These are phyloP conservation scores for Talaromyces albobiverticillius DNA, from an alignment of 2,329 filamentous ascomycete species.

Conservation along the genomic window DNA sequence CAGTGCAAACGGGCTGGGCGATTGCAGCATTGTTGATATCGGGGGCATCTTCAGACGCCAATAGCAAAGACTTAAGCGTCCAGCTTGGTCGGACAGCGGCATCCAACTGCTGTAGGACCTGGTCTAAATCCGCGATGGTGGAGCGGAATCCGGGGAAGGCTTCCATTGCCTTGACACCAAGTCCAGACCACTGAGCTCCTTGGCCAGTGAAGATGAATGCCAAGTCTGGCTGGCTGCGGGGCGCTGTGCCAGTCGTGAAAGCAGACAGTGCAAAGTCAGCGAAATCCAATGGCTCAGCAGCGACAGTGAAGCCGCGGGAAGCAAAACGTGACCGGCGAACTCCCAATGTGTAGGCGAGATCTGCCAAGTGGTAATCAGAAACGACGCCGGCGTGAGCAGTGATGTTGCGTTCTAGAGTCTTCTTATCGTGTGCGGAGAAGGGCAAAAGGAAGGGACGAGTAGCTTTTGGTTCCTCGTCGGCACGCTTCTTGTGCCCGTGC, in stretches of 20 bases:
- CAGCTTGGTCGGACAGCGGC: no score
- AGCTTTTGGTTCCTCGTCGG: neutral
- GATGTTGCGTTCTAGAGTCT: conserved; percentile 6
- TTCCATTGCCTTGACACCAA: conserved; percentile 24
- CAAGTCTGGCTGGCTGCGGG: no score
- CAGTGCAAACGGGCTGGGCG: conserved; percentile 19
- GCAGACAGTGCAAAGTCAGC: no score
- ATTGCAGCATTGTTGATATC: conserved; percentile 9
- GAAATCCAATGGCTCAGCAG: no score
- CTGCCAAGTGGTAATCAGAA: neutral
- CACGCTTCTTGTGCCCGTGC: neutral
- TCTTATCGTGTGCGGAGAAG: conserved; percentile 10
- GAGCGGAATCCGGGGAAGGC: conserved; percentile 13
- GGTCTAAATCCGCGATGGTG: no score
- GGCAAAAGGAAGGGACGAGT: conserved; percentile 1
- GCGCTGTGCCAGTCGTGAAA: no score
- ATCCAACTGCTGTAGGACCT: no score
- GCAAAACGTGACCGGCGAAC: conserved; percentile 7
- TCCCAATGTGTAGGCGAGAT: conserved; percentile 8
- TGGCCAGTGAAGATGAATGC: conserved; percentile 34
- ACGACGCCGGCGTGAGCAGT: neutral
- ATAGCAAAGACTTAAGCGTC: no score
- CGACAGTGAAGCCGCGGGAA: neutral
- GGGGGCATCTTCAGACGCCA: no score
- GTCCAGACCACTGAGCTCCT: conserved; percentile 28